Evolutionary conservation across 2,329 filamentous ascomycete species (phyloP).

Genomic region (Lachnellula hyalina): DNA sequence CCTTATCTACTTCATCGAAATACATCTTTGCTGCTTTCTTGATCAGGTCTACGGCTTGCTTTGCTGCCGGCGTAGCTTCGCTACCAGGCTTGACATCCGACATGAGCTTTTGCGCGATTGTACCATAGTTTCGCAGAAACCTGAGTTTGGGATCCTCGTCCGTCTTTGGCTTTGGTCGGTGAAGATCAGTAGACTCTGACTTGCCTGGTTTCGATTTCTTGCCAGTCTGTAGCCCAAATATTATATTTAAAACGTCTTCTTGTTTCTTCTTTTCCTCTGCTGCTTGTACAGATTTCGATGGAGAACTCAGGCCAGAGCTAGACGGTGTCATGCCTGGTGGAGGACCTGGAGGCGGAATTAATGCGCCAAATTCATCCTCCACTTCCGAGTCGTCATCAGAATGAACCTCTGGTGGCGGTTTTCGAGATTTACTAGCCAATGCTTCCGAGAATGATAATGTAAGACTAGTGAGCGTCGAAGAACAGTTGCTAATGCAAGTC

Average conservation of each 20-base stretch:
- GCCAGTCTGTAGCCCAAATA: constrained; percentile 46
- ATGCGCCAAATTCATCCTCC: constrained; percentile 50
- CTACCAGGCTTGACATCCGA: constrained; percentile 35
- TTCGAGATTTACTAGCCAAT: constrained; percentile 44
- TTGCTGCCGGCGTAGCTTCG: constrained; percentile 32
- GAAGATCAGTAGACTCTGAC: not conserved
- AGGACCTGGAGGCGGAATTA: constrained; percentile 29
- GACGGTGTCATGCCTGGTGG: constrained; percentile 16
- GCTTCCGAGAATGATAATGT: constrained; percentile 53
- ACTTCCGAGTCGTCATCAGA: constrained; percentile 46
- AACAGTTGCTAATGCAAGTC: constrained; percentile 49
- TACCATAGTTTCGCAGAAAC: constrained; percentile 37
- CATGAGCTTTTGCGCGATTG: constrained; percentile 38
- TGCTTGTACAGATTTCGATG: constrained; percentile 43
- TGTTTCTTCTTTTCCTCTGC: constrained; percentile 51
- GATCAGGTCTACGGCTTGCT: constrained; percentile 46
- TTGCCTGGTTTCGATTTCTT: constrained; percentile 22
- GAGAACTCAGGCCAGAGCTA: constrained; percentile 34
- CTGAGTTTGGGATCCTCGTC: constrained; percentile 29
- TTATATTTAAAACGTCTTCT: constrained; percentile 46
- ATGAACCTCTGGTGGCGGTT: constrained; percentile 36
- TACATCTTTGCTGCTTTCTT: constrained; percentile 48
- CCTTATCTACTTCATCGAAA: constrained; percentile 27
- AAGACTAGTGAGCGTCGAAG: constrained; percentile 48
- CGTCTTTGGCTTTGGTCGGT: constrained; percentile 16